Base-by-base conservation (phyloP, 106 monocot species). In the Phalaenopsis equestris region DNA sequence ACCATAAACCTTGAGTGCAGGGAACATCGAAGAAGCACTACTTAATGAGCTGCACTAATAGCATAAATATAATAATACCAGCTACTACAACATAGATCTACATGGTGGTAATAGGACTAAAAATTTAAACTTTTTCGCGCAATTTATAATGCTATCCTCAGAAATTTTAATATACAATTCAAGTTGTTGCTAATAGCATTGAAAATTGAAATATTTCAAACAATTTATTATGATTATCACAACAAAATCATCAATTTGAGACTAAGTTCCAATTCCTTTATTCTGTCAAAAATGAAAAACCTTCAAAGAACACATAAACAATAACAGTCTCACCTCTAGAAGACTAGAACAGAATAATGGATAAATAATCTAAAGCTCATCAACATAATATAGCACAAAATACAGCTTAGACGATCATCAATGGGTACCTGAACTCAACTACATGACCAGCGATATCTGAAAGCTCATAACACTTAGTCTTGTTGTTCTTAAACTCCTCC, bases 401-500 rank as follows among this genome's bases (percentile, higher is more conserved):
- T 30, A 30, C 30, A 30, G 30, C 30, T 30, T 30, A 30, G 0
- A 30, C 30, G 30, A 30, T 30, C 30, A 30, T 30, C 30, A 30
- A 30, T 30, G 30, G 30, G 79, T 93, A 99, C 99, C 99, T 99
- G 84, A 99, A 99, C 74, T 99, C 93, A 81, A 95, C 99, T 64
- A 95, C 99, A 86, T 99, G 95, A 12, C 93, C 90, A 43, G 85
- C 84, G 86, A 99, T 95, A 57, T 95, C 95, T 76, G 91, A 90
- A 37, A 99, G 91, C 55, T 99, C 99, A 79, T 87, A 95, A 72
- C 86, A 93, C 83, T 84, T 93, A 38, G 89, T 87, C 80, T 99
- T 99, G 76, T 95, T 99, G 82, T 86, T 87, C 86, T 99, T 99
- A 41, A 99, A 93, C 61, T 99, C 99, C 36, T 99, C 95, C 48